Percentiles rank a stretch among this genome's conserved stretches.
phyloP scores from a whole-genome alignment of 1,284 basidiomycete species.

The Cystobasidiaceae sp. region DNA sequence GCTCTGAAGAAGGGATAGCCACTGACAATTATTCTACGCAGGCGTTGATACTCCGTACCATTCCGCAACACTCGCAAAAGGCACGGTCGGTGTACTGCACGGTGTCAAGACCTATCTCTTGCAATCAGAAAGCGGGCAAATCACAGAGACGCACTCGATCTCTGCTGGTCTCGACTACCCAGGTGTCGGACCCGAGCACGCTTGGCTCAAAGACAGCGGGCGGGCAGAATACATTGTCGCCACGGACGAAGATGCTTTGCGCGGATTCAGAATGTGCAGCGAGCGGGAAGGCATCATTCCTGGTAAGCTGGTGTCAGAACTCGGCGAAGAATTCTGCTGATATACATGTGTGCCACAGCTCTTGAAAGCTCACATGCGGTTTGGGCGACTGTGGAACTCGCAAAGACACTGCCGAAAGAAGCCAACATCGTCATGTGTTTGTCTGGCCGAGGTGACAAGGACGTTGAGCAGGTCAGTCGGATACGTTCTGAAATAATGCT shows the following conservation, averaged over 20 bases:
- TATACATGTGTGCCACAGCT: conserved; percentile 50
- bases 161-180: conserved; percentile 90
- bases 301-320: conserved; percentile 52
- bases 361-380: conserved; percentile 94
- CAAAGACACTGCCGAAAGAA: conserved; percentile 77
- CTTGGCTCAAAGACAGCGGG: conserved; percentile 89
- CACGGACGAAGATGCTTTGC: conserved; percentile 86
- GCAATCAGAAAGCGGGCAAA: conserved; percentile 82
- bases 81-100: conserved; percentile 89
- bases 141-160: conserved; percentile 94
- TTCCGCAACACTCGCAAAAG: conserved; percentile 85
- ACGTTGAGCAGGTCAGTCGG: conserved; percentile 55
- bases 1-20: background rate
- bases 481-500: background rate
- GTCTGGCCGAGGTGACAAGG: conserved; percentile 88
- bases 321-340: background rate
- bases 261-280: conserved; percentile 85
- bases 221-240: conserved; percentile 89
- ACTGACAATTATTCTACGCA: conserved; percentile 38
- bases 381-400: conserved; percentile 81
- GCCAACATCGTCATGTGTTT: conserved; percentile 83
- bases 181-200: conserved; percentile 92
- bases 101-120: conserved; percentile 93
- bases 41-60: conserved; percentile 77
- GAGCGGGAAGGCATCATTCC: conserved; percentile 97